phyloP scores from a whole-genome alignment of 2,329 filamentous ascomycete species.

The Botryotinia convoluta region DNA sequence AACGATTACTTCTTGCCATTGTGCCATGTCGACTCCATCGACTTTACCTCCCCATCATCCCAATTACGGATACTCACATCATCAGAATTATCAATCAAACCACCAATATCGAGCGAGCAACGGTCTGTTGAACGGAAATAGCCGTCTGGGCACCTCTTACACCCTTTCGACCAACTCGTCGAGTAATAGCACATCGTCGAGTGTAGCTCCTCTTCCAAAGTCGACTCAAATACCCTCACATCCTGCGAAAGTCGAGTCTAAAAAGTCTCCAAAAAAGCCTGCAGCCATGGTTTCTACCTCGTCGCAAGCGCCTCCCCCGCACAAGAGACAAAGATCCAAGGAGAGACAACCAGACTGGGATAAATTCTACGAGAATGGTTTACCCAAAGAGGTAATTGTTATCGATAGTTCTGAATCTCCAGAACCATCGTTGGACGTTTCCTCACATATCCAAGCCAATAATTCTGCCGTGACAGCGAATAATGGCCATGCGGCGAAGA shows the following conservation, averaged over 20 bases:
- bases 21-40: conserved; percentile 75
- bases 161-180: conserved; percentile 36
- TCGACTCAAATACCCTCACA: conserved; percentile 28
- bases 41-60: conserved; percentile 68
- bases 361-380: conserved; percentile 77
- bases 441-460: conserved; percentile 42
- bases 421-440: conserved; percentile 36
- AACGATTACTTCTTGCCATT: conserved; percentile 22
- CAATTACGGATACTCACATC: conserved; percentile 60
- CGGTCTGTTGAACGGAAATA: conserved; percentile 38
- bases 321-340: conserved; percentile 41
- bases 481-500: conserved; percentile 70
- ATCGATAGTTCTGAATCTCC: conserved; percentile 67
- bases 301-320: conserved; percentile 38
- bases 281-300: conserved; percentile 38
- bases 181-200: conserved; percentile 33
- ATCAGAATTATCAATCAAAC: conserved; percentile 53
- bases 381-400: conserved; percentile 82
- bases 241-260: conserved; percentile 17
- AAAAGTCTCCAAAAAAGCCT: conserved; percentile 35
- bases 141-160: conserved; percentile 37
- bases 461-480: conserved; percentile 36
- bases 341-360: conserved; percentile 70
- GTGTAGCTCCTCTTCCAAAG: conserved; percentile 31
- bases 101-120: conserved; percentile 49